These are phyloP conservation scores for Tripterygium wilfordii DNA, from an alignment of 177 flowering plant species.

Conservation along the genomic window DNA sequence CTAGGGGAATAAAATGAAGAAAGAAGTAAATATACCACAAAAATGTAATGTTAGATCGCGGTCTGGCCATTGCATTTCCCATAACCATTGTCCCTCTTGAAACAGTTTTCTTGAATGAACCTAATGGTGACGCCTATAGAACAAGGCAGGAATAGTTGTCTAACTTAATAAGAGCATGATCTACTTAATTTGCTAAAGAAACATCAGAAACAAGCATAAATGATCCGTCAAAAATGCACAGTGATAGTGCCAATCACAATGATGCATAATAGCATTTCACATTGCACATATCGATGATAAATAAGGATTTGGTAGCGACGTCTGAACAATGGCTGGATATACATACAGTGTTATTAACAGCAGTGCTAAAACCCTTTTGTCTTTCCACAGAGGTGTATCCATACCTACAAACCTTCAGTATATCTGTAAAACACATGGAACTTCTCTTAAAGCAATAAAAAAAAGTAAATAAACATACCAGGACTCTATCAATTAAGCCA, in stretches of 20 bases:
- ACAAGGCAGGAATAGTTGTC: neutral
- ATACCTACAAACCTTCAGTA: slow-evolving; percentile 16
- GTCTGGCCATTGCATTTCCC: slow-evolving; percentile 15
- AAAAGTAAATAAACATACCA: too few relatives aligned
- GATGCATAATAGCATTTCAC: too few relatives aligned
- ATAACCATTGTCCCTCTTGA: slow-evolving; percentile 16
- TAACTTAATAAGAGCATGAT: too few relatives aligned
- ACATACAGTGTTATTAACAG: slow-evolving; percentile 15
- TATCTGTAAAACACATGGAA: slow-evolving; percentile 25
- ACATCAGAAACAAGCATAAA: neutral
- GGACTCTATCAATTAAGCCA: too few relatives aligned
- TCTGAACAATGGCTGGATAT: neutral
- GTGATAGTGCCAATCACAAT: neutral
- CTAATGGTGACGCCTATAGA: slow-evolving; percentile 25
- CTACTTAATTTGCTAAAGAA: too few relatives aligned
- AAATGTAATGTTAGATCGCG: slow-evolving; percentile 8
- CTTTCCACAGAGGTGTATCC: slow-evolving; percentile 17
- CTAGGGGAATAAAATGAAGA: neutral
- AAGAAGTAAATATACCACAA: slow-evolving; percentile 16
- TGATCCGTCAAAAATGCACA: neutral
- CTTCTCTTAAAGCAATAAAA: slow-evolving; percentile 1
- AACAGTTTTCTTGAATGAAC: slow-evolving; percentile 21
- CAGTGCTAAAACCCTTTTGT: slow-evolving; percentile 7
- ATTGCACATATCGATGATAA: too few relatives aligned
- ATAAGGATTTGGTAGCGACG: too few relatives aligned